Evolutionary conservation across 2,329 filamentous ascomycete species (phyloP).

Genomic region (Epichloe gansuensis): DNA sequence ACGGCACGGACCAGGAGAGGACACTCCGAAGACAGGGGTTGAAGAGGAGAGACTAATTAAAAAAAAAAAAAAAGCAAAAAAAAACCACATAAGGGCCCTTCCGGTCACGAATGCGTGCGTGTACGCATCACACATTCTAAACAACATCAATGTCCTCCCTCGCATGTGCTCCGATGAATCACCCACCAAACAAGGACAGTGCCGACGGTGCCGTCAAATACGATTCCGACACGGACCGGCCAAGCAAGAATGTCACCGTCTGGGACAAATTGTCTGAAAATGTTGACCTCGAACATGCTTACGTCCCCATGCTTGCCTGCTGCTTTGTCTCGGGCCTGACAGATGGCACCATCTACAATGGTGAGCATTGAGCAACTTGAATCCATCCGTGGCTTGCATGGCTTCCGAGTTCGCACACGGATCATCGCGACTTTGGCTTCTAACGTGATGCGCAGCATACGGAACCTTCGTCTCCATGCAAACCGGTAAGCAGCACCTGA

Average conservation of each 20-base stretch:
- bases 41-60: neutral
- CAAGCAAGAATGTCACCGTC: slow-evolving; percentile 4
- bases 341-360: slow-evolving; percentile 29
- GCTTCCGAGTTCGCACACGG: neutral
- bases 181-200: neutral
- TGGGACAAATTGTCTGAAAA: slow-evolving; percentile 6
- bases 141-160: neutral
- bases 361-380: neutral
- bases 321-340: slow-evolving; percentile 27
- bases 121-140: neutral
- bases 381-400: no score
- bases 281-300: slow-evolving; percentile 13
- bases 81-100: neutral
- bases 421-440: neutral
- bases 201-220: neutral
- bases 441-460: slow-evolving; percentile 11
- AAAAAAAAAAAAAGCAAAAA: neutral
- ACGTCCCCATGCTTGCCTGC: slow-evolving; percentile 21
- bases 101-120: neutral
- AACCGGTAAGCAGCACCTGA: slow-evolving; percentile 14
- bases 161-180: neutral
- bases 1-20: no score
- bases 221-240: slow-evolving; percentile 9
- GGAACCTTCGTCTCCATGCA: slow-evolving; percentile 26
- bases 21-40: neutral